Conservation (phyloP, 73 alveolate species). For the Tetrahymena malaccensis region DNA sequence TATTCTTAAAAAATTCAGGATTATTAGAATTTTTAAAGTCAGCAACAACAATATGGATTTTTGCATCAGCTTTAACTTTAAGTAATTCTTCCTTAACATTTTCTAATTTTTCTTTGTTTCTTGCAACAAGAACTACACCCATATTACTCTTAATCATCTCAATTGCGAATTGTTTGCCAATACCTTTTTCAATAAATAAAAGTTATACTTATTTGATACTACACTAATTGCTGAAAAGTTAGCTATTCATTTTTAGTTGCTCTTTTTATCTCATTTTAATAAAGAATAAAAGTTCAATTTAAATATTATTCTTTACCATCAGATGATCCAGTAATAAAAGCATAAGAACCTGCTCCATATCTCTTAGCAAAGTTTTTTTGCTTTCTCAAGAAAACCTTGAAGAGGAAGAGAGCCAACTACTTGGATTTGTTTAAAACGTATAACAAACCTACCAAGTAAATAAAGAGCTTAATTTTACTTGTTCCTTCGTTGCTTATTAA, state of each 20-base stretch:
- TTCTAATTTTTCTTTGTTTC: conserved; percentile 16
- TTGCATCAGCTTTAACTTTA: background rate
- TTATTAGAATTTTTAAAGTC: conserved; percentile 13
- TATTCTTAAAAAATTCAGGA: conserved; percentile 1
- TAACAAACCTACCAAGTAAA: background rate
- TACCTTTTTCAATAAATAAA: background rate
- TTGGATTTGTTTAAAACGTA: background rate
- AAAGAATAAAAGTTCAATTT: background rate
- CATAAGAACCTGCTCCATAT: conserved; percentile 27
- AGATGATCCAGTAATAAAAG: conserved; percentile 36
- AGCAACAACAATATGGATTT: conserved; percentile 7
- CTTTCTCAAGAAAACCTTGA: background rate
- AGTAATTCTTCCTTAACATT: background rate
- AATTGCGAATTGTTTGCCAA: conserved; percentile 21
- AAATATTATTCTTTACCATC: background rate
- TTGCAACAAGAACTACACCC: conserved; percentile 13
- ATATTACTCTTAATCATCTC: background rate
- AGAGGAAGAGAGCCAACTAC: background rate
- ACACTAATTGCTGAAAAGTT: background rate
- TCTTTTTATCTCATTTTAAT: no score
- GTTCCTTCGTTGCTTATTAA: background rate
- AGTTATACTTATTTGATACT: background rate
- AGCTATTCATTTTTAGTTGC: background rate
- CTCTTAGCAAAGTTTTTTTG: background rate
- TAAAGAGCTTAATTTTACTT: background rate